A percentile compares a stretch with the other conserved stretches of the same genome.
These are phyloP conservation scores for Fusarium musae DNA, from an alignment of 2,329 filamentous ascomycete species.

Conservation along the genomic window DNA sequence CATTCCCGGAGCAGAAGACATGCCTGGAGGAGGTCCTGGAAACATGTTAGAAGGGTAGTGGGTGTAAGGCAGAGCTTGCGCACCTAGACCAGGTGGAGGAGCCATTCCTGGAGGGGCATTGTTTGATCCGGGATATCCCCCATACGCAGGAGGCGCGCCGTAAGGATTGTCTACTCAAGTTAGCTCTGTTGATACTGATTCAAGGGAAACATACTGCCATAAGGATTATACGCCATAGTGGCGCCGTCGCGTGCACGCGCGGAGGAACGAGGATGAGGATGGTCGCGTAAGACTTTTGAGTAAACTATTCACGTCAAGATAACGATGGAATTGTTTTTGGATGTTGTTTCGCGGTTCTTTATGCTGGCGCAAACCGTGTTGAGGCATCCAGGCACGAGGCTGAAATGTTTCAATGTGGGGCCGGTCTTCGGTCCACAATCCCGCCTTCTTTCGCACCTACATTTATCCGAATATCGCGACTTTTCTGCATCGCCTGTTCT, in stretches of 20 bases:
- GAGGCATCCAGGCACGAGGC: constrained; percentile 41
- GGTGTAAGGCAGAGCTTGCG: constrained; percentile 44
- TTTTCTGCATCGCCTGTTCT: constrained; percentile 37
- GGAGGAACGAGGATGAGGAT: neutral
- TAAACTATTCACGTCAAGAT: neutral
- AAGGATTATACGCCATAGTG: constrained; percentile 70
- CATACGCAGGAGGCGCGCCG: constrained; percentile 79
- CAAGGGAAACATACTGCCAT: constrained; percentile 58
- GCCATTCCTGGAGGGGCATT: constrained; percentile 73
- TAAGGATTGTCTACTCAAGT: constrained; percentile 64
- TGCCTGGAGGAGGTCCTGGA: constrained; percentile 79
- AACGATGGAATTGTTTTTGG: neutral
- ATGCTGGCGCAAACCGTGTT: constrained; percentile 33
- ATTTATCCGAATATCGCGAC: constrained; percentile 46
- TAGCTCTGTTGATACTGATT: neutral
- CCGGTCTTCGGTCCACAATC: constrained; percentile 25
- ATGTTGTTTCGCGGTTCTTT: constrained; percentile 12
- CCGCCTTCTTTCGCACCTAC: constrained; percentile 43
- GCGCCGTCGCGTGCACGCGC: constrained; percentile 26
- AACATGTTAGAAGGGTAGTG: constrained; percentile 26
- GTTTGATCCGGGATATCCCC: constrained; percentile 71
- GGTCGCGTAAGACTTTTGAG: neutral
- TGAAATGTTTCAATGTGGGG: constrained; percentile 43
- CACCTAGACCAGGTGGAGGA: constrained; percentile 86
- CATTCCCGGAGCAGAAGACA: constrained; percentile 83